These are phyloP conservation scores for Mucor mucedo DNA, from an alignment of 371 early-diverging fungal genomes.

Conservation along the genomic window DNA sequence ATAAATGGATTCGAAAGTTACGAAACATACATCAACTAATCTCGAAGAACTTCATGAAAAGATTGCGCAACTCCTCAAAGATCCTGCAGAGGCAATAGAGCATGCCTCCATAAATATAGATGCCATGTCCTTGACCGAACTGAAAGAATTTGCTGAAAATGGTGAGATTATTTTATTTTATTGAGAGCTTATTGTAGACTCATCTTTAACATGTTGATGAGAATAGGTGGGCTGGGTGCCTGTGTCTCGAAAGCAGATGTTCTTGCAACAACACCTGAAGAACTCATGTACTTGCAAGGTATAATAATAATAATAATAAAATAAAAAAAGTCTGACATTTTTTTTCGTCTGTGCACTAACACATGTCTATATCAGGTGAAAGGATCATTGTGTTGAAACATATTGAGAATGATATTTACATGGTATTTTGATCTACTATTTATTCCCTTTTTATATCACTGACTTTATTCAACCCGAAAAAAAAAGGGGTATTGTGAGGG, in stretches of 20 bases:
- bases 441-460: too few relatives aligned
- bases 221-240: constrained; percentile 51
- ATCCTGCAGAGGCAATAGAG: constrained; percentile 37
- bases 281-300: constrained; percentile 66
- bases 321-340: not conserved
- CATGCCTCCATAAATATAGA: constrained; percentile 42
- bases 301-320: constrained; percentile 1
- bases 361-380: constrained; percentile 32
- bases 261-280: constrained; percentile 52
- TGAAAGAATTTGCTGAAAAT: constrained; percentile 51
- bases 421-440: constrained; percentile 8
- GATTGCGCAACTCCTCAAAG: constrained; percentile 40
- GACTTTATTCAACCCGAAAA: too few relatives aligned
- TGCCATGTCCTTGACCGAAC: constrained; percentile 34
- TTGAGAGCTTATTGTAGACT: not conserved
- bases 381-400: constrained; percentile 52
- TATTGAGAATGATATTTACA: constrained; percentile 48
- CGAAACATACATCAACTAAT: constrained; percentile 47
- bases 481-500: constrained; percentile 60
- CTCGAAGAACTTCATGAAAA: constrained; percentile 45
- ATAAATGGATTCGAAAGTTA: constrained; percentile 40
- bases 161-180: constrained; percentile 21
- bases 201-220: not conserved
- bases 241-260: constrained; percentile 60
- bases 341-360: not conserved